These are phyloP conservation scores for Dioscorea zingiberensis DNA, from an alignment of 106 monocot species.

Conservation along the genomic window DNA sequence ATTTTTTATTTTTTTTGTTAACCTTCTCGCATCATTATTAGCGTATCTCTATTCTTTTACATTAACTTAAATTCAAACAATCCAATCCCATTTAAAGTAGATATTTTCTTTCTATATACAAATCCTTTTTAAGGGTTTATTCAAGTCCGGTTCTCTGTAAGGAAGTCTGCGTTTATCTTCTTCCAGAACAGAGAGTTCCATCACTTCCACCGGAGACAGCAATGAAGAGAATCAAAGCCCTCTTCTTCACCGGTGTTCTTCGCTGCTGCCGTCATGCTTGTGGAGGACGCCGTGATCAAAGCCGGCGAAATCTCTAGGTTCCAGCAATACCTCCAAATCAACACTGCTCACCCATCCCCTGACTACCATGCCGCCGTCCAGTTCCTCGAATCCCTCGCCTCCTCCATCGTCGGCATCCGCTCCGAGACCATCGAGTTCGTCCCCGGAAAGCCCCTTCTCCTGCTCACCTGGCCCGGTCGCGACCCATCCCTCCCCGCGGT, in stretches of 20 bases:
- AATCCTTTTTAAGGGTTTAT: no score
- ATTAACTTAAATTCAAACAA: no score
- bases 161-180: no score
- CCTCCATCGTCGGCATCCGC: slow-evolving; percentile 21
- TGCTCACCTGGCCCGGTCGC: slow-evolving; percentile 68
- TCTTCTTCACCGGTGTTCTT: slow-evolving; percentile 3
- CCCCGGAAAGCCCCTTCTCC: slow-evolving; percentile 72
- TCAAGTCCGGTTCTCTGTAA: no score
- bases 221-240: slow-evolving; percentile 4
- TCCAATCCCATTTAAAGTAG: no score
- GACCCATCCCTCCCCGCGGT: slow-evolving; percentile 63
- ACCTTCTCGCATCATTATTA: no score
- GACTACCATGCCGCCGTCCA: slow-evolving; percentile 60
- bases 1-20: no score
- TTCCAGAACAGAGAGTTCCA: no score
- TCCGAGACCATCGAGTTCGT: slow-evolving; percentile 44
- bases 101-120: no score
- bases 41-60: no score
- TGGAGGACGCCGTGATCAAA: slow-evolving; percentile 2
- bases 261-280: not conserved
- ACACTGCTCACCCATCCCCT: slow-evolving; percentile 80
- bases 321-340: slow-evolving; percentile 83
- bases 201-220: not conserved
- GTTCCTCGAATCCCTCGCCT: slow-evolving; percentile 51
- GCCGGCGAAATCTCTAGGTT: slow-evolving; percentile 47